These are phyloP conservation scores for Vickermania spadyakhi DNA, from an alignment of 208 protist genomes.

Conservation along the genomic window DNA sequence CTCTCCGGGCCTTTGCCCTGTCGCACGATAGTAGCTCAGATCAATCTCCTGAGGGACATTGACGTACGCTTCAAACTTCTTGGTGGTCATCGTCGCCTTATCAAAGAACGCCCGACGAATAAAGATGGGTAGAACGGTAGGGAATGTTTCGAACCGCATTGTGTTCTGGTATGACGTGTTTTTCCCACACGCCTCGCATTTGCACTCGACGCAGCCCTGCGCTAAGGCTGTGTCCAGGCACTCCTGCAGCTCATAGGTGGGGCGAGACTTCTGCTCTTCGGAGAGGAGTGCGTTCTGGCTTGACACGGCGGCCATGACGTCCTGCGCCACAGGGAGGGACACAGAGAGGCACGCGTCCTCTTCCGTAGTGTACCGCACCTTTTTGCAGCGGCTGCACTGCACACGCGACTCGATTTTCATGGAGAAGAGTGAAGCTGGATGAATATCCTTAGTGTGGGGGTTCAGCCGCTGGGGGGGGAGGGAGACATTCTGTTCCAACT, in stretches of 20 bases:
- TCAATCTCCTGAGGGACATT: constrained; percentile 62
- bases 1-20: constrained; percentile 48
- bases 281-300: constrained; percentile 16
- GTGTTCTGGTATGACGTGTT: constrained; percentile 39
- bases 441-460: constrained; percentile 1
- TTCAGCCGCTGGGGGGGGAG: constrained; percentile 2
- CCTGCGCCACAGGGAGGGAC: constrained; percentile 2
- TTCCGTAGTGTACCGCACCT: constrained; percentile 85
- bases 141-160: constrained; percentile 66
- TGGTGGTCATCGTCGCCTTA: constrained; percentile 40
- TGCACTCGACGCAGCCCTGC: constrained; percentile 43
- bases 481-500: constrained; percentile 68
- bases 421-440: constrained; percentile 56
- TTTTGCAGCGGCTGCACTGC: constrained; percentile 71
- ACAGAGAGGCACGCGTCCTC: constrained; percentile 71
- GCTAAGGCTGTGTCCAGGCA: constrained; percentile 37
- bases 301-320: constrained; percentile 22
- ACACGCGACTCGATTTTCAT: constrained; percentile 84
- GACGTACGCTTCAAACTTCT: constrained; percentile 87
- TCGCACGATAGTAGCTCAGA: constrained; percentile 41
- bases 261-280: constrained; percentile 39
- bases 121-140: constrained; percentile 72
- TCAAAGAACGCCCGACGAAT: constrained; percentile 82
- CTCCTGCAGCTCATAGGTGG: constrained; percentile 39
- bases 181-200: constrained; percentile 50